A percentile compares a stretch with the other conserved stretches of the same genome.
These are phyloP conservation scores for Solanum arcanum DNA, from an alignment of 257 asterid species.

Conservation along the genomic window DNA sequence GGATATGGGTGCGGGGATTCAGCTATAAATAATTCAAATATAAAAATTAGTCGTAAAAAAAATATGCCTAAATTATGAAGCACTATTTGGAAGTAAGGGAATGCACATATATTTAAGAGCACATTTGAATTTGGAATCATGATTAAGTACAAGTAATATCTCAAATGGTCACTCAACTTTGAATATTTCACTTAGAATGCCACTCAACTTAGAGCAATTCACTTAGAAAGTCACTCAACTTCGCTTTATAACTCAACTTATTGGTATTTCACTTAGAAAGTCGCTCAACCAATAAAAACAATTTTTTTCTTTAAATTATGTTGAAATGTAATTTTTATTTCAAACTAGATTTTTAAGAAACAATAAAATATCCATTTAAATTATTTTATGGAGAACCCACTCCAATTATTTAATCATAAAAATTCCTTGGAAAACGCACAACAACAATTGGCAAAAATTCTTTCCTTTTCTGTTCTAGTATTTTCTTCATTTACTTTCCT, in stretches of 20 bases:
- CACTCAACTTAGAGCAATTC: not conserved
- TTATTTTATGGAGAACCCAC: not conserved
- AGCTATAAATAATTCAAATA: not conserved
- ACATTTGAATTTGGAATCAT: not conserved
- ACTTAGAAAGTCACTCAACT: not conserved
- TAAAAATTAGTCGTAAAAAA: not conserved
- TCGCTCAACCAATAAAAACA: not conserved
- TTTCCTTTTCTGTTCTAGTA: not conserved
- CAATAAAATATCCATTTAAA: not conserved
- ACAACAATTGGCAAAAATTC: not conserved
- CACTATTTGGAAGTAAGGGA: not conserved
- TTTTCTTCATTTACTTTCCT: not conserved
- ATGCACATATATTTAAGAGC: not conserved
- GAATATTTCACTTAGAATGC: not conserved
- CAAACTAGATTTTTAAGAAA: not conserved
- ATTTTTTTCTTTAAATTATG: not conserved
- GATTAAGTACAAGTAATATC: not conserved
- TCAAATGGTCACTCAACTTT: not conserved
- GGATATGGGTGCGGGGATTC: not conserved
- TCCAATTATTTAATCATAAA: too few relatives aligned
- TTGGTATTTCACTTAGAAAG: not conserved
- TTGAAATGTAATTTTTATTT: not conserved
- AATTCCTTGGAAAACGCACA: not conserved
- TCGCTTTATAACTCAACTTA: not conserved
- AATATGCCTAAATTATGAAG: not conserved